These are phyloP conservation scores for Alloascoidea africana DNA, from an alignment of 805 yeast genomes.

Conservation along the genomic window DNA sequence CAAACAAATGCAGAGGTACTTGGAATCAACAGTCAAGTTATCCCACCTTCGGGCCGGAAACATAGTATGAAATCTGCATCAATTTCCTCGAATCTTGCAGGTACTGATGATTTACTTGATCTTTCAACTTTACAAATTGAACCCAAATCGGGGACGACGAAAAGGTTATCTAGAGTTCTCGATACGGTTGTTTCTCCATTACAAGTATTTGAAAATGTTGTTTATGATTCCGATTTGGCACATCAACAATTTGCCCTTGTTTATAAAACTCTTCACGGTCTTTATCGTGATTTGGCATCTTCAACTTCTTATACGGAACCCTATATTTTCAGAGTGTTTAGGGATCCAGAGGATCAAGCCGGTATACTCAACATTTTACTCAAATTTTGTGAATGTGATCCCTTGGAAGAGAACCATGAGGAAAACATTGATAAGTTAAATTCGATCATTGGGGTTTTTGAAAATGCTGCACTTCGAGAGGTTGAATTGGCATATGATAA, in stretches of 20 bases:
- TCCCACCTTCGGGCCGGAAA: no score
- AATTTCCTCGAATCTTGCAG: no score
- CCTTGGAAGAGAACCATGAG: constrained; percentile 18
- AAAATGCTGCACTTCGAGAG: constrained; percentile 55
- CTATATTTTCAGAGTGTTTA: constrained; percentile 27
- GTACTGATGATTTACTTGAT: constrained; percentile 4
- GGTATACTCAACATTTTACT: constrained; percentile 25
- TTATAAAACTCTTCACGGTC: constrained; percentile 23
- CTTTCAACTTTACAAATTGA: neutral
- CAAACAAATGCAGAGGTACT: constrained; percentile 3
- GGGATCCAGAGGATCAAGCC: constrained; percentile 38
- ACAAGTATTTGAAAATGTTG: constrained; percentile 18
- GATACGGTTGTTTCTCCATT: constrained; percentile 16
- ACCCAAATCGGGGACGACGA: constrained; percentile 3
- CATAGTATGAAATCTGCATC: no score
- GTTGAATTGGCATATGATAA: constrained; percentile 41
- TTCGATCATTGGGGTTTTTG: constrained; percentile 50
- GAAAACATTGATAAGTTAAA: constrained; percentile 24
- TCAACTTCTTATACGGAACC: constrained; percentile 27
- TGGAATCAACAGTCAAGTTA: no score
- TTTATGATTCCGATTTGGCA: constrained; percentile 18
- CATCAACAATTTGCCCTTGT: constrained; percentile 24
- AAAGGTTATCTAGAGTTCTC: neutral
- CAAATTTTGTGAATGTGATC: constrained; percentile 21
- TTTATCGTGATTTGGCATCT: constrained; percentile 29